Conservation (phyloP, 495 filamentous ascomycete genomes). For the Penicillium goetzii region DNA sequence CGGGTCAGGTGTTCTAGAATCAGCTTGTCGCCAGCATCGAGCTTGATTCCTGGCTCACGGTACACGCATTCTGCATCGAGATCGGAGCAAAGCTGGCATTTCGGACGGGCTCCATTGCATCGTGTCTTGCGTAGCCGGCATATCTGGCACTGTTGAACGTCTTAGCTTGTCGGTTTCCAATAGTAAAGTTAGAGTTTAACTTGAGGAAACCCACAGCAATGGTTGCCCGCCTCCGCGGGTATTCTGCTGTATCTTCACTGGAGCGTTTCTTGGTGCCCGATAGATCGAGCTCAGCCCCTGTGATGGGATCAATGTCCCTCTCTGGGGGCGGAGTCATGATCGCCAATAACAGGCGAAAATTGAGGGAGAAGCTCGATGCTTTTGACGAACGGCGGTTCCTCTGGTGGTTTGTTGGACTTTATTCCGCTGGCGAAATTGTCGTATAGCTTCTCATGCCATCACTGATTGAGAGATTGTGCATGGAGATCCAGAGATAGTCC, state of each 20-base stretch:
- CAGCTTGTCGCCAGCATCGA: conserved; percentile 83
- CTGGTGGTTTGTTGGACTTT: neutral
- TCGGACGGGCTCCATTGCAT: conserved; percentile 81
- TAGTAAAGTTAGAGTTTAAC: neutral
- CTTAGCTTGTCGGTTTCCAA: neutral
- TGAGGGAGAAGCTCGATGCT: neutral
- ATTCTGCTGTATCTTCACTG: conserved; percentile 67
- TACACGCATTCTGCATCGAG: conserved; percentile 83
- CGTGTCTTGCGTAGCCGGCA: conserved; percentile 82
- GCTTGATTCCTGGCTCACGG: conserved; percentile 83
- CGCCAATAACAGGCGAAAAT: neutral
- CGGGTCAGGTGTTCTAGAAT: conserved; percentile 76
- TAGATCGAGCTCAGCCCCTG: conserved; percentile 5
- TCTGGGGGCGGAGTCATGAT: conserved; percentile 19
- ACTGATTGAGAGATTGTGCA: neutral
- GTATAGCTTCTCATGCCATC: neutral
- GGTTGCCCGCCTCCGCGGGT: conserved; percentile 69
- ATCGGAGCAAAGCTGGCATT: conserved; percentile 81
- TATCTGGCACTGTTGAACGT: conserved; percentile 68
- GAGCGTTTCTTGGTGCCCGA: conserved; percentile 59
- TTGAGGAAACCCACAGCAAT: conserved; percentile 62
- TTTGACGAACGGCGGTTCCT: neutral
- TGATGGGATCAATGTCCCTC: conserved; percentile 7
- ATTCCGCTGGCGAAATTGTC: neutral
- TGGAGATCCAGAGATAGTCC: neutral